These are phyloP conservation scores for Gaillardinia entomophila DNA, from an alignment of 805 yeast species.

Conservation along the genomic window DNA sequence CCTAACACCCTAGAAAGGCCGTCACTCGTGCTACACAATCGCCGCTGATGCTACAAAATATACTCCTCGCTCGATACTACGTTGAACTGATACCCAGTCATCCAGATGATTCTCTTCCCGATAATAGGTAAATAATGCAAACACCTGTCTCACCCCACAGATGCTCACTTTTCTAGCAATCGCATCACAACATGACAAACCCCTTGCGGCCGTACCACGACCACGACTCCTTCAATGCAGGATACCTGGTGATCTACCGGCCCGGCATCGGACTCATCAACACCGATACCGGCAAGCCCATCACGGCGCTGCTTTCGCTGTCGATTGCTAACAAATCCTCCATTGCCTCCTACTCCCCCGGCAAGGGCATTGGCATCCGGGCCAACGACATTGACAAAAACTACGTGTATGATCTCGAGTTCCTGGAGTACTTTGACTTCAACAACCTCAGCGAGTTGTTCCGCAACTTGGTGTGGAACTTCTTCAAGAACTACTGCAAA, in stretches of 20 bases:
- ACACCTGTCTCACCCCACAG: too few species aligned
- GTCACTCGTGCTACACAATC: too few species aligned
- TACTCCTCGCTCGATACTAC: too few species aligned
- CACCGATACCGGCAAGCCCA: conserved; percentile 33
- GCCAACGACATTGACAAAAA: conserved; percentile 25
- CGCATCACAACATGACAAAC: too few species aligned
- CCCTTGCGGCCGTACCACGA: conserved; percentile 64
- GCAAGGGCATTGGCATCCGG: conserved; percentile 8
- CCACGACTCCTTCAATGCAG: conserved; percentile 61
- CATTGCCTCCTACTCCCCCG: conserved; percentile 4
- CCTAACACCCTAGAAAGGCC: too few species aligned
- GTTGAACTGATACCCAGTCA: too few species aligned
- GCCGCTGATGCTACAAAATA: too few species aligned
- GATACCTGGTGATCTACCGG: conserved; percentile 52
- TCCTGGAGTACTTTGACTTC: conserved; percentile 60
- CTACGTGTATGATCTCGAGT: conserved; percentile 53
- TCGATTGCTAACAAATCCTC: conserved; percentile 9
- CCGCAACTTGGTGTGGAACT: conserved; percentile 52
- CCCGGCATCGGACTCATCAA: conserved; percentile 60
- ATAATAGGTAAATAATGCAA: too few species aligned
- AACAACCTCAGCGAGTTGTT: conserved; percentile 52
- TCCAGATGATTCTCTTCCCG: too few species aligned
- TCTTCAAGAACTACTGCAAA: conserved; percentile 63
- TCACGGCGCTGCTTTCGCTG: conserved; percentile 21
- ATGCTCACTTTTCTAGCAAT: too few species aligned